Evolutionary conservation across 495 filamentous ascomycete species (phyloP).

Genomic region (Aspergillus saccharolyticus): DNA sequence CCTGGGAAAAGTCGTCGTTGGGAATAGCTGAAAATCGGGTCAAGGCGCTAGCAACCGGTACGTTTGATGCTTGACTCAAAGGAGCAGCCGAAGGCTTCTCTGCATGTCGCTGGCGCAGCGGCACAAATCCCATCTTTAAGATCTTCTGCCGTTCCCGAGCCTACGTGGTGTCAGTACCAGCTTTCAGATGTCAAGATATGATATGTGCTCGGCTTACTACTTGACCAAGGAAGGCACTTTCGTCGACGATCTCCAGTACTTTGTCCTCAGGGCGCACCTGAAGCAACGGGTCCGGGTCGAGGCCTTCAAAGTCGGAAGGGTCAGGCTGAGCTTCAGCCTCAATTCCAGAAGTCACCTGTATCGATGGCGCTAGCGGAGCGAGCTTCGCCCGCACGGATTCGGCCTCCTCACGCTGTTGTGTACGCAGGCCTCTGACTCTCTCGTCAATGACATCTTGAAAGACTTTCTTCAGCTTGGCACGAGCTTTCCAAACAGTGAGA

Average conservation of each 20-base stretch:
- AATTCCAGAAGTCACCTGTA: constrained; percentile 1
- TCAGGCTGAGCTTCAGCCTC: constrained; percentile 10
- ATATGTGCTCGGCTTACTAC: constrained; percentile 38
- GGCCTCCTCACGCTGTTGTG: constrained; percentile 69
- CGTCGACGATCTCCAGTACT: constrained; percentile 55
- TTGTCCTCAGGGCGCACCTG: constrained; percentile 68
- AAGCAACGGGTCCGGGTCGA: constrained; percentile 69
- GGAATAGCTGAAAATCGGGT: constrained; percentile 69
- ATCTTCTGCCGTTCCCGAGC: constrained; percentile 59
- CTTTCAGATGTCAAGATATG: background rate
- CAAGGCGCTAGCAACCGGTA: constrained; percentile 40
- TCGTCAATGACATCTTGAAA: constrained; percentile 73
- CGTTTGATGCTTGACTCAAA: constrained; percentile 26
- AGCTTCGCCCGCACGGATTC: constrained; percentile 54
- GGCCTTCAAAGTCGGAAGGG: constrained; percentile 25
- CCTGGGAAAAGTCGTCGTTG: constrained; percentile 86
- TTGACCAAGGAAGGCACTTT: constrained; percentile 55
- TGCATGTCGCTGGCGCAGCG: constrained; percentile 49
- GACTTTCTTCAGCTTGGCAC: constrained; percentile 75
- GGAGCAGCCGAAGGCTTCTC: constrained; percentile 42
- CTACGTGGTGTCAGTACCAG: constrained; percentile 22
- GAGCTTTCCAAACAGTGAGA: constrained; percentile 84
- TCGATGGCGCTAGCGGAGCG: constrained; percentile 36
- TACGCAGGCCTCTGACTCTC: constrained; percentile 60
- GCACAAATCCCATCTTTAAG: constrained; percentile 65